phyloP scores from a whole-genome alignment of 2,329 filamentous ascomycete species.

The Colletotrichum zoysiae region DNA sequence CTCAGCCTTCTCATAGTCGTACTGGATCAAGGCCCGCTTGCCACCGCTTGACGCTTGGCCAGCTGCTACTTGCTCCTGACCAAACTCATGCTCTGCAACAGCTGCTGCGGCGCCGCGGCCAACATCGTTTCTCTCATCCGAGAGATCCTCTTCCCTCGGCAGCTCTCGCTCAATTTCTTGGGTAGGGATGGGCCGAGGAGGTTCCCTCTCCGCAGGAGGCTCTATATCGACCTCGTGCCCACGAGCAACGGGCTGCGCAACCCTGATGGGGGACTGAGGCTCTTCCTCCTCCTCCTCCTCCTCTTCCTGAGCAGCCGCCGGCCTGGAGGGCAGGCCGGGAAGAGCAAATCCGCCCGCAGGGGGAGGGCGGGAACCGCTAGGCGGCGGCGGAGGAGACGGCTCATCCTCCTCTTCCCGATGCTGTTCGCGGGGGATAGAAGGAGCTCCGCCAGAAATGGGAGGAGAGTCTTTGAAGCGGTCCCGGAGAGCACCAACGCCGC shows the following conservation, averaged over 20 bases:
- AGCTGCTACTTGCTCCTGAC: slow-evolving; percentile 53
- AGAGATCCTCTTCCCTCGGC: slow-evolving; percentile 73
- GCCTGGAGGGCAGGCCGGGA: slow-evolving; percentile 78
- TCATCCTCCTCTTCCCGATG: slow-evolving; percentile 53
- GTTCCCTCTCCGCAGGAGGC: slow-evolving; percentile 62
- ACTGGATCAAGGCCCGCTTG: slow-evolving; percentile 83
- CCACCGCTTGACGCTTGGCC: slow-evolving; percentile 60
- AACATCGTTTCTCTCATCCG: slow-evolving; percentile 69
- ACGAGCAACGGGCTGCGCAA: slow-evolving; percentile 87
- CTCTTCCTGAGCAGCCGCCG: slow-evolving; percentile 66
- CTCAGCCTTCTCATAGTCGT: slow-evolving; percentile 97
- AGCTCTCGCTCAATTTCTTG: slow-evolving; percentile 72
- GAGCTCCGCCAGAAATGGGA: slow-evolving; percentile 70
- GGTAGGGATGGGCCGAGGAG: slow-evolving; percentile 72
- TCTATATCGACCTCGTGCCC: slow-evolving; percentile 67
- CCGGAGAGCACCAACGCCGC: slow-evolving; percentile 79
- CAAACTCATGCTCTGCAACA: slow-evolving; percentile 62
- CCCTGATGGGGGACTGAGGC: slow-evolving; percentile 81
- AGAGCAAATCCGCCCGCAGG: slow-evolving; percentile 82
- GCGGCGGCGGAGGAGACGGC: slow-evolving; percentile 63
- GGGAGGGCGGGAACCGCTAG: slow-evolving; percentile 73
- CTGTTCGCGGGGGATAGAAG: slow-evolving; percentile 8
- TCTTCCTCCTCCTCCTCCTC: slow-evolving; percentile 65
- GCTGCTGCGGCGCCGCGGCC: slow-evolving; percentile 70
- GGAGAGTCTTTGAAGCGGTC: slow-evolving; percentile 86